Conservation (phyloP, 305 asterid genomes). For the Andrographis paniculata region DNA sequence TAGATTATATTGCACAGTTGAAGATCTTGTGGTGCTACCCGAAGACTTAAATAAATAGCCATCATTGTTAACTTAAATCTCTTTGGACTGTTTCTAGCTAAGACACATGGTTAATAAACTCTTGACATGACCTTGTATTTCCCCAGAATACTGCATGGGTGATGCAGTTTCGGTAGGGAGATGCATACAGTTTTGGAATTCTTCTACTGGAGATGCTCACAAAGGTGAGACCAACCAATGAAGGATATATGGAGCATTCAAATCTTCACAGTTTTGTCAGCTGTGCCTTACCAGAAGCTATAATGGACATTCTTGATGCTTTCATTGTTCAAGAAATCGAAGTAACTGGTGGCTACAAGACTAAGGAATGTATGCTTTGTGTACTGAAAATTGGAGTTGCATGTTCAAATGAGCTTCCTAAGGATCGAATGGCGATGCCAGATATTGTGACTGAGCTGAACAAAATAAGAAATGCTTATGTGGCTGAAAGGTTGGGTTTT, state of each 20-base stretch:
- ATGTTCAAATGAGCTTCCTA: constrained; percentile 16
- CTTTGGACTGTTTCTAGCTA: no score
- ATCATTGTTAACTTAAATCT: not conserved
- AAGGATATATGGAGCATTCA: no score
- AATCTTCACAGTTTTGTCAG: not conserved
- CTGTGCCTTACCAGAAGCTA: constrained; percentile 2
- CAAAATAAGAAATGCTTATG: not conserved
- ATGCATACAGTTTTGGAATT: no score
- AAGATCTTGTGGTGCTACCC: no score
- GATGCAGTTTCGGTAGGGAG: no score
- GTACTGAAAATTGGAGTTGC: constrained; percentile 19
- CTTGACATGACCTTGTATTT: no score
- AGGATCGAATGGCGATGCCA: constrained; percentile 18
- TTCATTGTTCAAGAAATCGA: not conserved
- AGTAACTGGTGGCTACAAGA: not conserved
- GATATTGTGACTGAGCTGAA: not conserved
- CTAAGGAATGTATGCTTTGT: constrained; percentile 5
- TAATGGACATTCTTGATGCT: constrained; percentile 7
- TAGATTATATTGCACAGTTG: constrained; percentile 20
- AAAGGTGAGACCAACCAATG: no score
- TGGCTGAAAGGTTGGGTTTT: not conserved
- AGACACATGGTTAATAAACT: not conserved
- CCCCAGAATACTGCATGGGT: no score
- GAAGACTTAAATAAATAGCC: no score
- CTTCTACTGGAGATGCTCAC: no score